Evolutionary conservation across 805 yeast genomes (phyloP).

Genomic region (Candida manassasensis): DNA sequence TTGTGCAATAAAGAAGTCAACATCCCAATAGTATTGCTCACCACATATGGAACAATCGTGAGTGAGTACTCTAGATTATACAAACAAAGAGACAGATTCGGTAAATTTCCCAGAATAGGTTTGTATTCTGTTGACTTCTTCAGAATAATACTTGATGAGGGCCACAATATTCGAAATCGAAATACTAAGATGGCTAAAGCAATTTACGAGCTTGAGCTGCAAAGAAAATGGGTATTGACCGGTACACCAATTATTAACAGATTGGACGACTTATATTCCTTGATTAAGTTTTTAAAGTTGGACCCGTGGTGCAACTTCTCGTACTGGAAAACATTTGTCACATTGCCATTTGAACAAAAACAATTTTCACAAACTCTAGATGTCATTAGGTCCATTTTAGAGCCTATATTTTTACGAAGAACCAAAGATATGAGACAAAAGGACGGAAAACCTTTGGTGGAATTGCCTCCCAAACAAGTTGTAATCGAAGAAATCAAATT

Average conservation of each 20-base stretch:
- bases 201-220: slow-evolving; percentile 57
- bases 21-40: slow-evolving; percentile 68
- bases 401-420: slow-evolving; percentile 77
- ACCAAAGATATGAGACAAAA: slow-evolving; percentile 78
- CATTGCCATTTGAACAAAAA: slow-evolving; percentile 75
- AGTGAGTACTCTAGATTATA: slow-evolving; percentile 60
- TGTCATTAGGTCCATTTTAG: slow-evolving; percentile 78
- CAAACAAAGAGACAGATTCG: slow-evolving; percentile 23
- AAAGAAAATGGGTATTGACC: slow-evolving; percentile 78
- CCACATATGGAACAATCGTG: slow-evolving; percentile 84
- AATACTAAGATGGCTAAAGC: slow-evolving; percentile 77
- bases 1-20: slow-evolving; percentile 35
- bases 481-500: slow-evolving; percentile 63
- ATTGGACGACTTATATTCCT: slow-evolving; percentile 78
- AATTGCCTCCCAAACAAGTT: slow-evolving; percentile 72
- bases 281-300: slow-evolving; percentile 67
- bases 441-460: slow-evolving; percentile 71
- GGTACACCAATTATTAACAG: slow-evolving; percentile 92
- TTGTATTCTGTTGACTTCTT: slow-evolving; percentile 69
- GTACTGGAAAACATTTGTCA: slow-evolving; percentile 83
- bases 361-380: slow-evolving; percentile 69
- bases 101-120: slow-evolving; percentile 41
- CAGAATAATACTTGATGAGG: slow-evolving; percentile 82
- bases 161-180: slow-evolving; percentile 81
- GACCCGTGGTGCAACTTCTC: slow-evolving; percentile 87